Conservation (phyloP, 1,284 basidiomycete genomes). For the Ustanciosporium gigantosporum region DNA sequence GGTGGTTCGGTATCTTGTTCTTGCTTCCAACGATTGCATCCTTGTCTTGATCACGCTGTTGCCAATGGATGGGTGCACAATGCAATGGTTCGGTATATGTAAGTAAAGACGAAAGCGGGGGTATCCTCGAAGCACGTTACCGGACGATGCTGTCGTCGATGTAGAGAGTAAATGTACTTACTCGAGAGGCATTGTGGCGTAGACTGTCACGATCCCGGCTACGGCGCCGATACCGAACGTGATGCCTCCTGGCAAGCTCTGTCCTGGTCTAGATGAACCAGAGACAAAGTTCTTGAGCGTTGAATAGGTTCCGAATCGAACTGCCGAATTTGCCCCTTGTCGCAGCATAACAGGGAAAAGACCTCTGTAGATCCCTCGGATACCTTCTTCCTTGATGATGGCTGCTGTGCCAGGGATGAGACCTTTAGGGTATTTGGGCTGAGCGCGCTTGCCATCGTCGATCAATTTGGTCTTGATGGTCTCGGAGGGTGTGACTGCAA, state of each 20-base stretch:
- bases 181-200: conserved; percentile 63
- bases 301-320: conserved; percentile 93
- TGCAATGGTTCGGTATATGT: not conserved
- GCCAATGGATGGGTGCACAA: not conserved
- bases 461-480: conserved; percentile 99
- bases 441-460: conserved; percentile 82
- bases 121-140: too few relatives aligned
- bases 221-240: conserved; percentile 93
- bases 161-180: conserved; percentile 16
- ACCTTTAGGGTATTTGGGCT: conserved; percentile 80
- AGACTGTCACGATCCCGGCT: conserved; percentile 92
- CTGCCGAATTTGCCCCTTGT: conserved; percentile 94
- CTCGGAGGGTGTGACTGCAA: conserved; percentile 95
- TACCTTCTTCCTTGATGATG: conserved; percentile 83
- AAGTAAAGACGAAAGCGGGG: not conserved
- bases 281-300: conserved; percentile 83
- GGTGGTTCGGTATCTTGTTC: conserved; percentile 81
- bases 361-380: conserved; percentile 80
- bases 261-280: conserved; percentile 78
- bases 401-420: conserved; percentile 79
- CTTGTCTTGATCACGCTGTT: conserved; percentile 90
- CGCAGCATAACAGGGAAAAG: conserved; percentile 95
- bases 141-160: not conserved
- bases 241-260: conserved; percentile 80
- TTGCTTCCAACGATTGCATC: conserved; percentile 89